Evolutionary conservation across 2,329 filamentous ascomycete species (phyloP).

Genomic region (Calonectria naviculata): DNA sequence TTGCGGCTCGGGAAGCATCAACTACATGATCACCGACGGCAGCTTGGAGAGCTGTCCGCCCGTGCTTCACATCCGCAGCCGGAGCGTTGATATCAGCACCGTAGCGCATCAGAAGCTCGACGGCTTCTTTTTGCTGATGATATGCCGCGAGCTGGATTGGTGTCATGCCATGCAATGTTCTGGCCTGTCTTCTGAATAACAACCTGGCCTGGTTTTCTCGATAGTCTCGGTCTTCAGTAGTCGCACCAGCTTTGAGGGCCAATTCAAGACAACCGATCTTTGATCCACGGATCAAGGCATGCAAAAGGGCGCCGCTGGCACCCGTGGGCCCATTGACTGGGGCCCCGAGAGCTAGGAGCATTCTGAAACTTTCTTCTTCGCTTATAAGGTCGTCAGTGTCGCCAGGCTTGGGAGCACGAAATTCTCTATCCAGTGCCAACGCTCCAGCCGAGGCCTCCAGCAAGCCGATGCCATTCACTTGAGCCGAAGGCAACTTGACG

Average conservation of each 20-base stretch:
- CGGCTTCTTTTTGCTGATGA: not conserved
- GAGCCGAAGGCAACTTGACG: not conserved
- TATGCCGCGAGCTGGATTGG: slow-evolving; percentile 3
- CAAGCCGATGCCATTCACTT: not conserved
- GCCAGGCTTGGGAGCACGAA: not conserved
- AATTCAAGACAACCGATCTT: not conserved
- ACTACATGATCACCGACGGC: not conserved
- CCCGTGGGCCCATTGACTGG: not conserved
- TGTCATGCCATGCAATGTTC: not conserved
- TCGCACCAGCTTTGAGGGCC: not conserved
- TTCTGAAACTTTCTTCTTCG: not conserved
- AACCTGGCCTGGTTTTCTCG: not conserved
- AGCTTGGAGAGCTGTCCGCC: slow-evolving; percentile 5
- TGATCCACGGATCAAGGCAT: not conserved
- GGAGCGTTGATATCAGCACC: slow-evolving; percentile 5
- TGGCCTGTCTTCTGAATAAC: not conserved
- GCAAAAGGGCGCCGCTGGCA: not conserved
- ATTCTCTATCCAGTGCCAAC: not conserved
- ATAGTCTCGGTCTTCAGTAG: not conserved
- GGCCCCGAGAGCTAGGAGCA: not conserved
- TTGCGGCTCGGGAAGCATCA: not conserved
- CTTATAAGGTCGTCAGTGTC: not conserved
- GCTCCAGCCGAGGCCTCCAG: not conserved
- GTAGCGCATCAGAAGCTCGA: not conserved
- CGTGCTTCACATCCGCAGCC: not conserved